Evolutionary conservation across 2,329 filamentous ascomycete species (phyloP), one percentile per base, ranked within the genome.

Genomic region (Albophoma yamanashiensis): DNA sequence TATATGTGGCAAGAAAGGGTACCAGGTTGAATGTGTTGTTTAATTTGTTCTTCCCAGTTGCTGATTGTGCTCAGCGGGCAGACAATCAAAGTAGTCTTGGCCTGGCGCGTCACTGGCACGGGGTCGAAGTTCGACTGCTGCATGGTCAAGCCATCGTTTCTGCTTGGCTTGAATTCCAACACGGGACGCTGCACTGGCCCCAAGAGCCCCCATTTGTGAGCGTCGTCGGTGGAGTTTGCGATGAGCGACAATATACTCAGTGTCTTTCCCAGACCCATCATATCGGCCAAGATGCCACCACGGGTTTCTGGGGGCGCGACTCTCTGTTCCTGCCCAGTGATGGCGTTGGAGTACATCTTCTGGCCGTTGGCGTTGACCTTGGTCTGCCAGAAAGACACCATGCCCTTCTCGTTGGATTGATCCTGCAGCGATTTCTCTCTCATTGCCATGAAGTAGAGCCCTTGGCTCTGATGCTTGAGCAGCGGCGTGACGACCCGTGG

Each of bases 41-140:
- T 88, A 62, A 97, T 90, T 73, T 99, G 94, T 65, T 92, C 86
- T 67, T 93, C 89, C 94, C 94, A 99, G 68, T 97, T 99, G 34
- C 89, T 88, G 61, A 97, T 86, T 0, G 93, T 94, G 68, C 91
- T 96, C 3, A 97, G 81, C 1, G 94, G 94, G 60, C 89, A 95
- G 20, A 99, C 85, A 22, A 99, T 81, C 39, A 99, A 78, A 0
- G 94, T 97, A 0, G 89, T 86, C 68, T 86, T 89, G 7, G 84
- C 85, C 67, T 97, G 96, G 50, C 78, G 79, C 25, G 76, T 74
- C n/a, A 89, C 70, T 14, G 69, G 74, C 15, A 81, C 83, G 25
- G 85, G 71, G 2, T 74, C 78, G 22, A 85, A 71, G 1, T 73
- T 69, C 25, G 76, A 70, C 25, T 78, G 77, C 39, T 38, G 53